Percentiles rank a stretch among this genome's conserved stretches.
phyloP scores from a whole-genome alignment of 1,139 yeast species.

The Scheffersomyces lignicola region DNA sequence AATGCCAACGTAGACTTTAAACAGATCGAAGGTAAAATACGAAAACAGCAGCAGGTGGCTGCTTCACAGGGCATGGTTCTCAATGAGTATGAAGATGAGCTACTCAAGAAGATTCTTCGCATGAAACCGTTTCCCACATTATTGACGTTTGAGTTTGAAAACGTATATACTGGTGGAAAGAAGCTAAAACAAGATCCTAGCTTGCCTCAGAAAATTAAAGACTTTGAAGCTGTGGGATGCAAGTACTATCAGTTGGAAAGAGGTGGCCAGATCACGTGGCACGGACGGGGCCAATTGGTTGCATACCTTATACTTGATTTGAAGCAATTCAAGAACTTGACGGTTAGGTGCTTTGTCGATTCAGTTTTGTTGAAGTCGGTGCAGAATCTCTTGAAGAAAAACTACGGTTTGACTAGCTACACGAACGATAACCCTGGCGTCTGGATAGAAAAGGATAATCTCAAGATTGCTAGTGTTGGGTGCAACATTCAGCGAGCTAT shows the following conservation, averaged over 20 bases:
- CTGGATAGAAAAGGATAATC: conserved; percentile 58
- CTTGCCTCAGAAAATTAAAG: conserved; percentile 30
- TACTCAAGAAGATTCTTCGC: conserved; percentile 43
- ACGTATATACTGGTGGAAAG: conserved; percentile 88
- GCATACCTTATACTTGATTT: conserved; percentile 82
- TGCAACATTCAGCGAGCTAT: conserved; percentile 81
- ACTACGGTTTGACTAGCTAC: conserved; percentile 42
- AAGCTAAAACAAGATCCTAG: conserved; percentile 58
- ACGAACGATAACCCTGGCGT: conserved; percentile 81
- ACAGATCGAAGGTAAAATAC: conserved; percentile 50
- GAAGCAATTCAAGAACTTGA: conserved; percentile 54
- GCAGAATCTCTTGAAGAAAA: conserved; percentile 49
- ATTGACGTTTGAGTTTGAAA: conserved; percentile 77
- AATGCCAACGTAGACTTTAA: conserved; percentile 65
- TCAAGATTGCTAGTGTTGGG: conserved; percentile 88
- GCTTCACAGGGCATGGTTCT: conserved; percentile 39
- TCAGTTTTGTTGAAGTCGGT: conserved; percentile 66
- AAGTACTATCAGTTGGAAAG: conserved; percentile 71
- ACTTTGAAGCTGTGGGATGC: conserved; percentile 42
- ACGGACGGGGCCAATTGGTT: conserved; percentile 93
- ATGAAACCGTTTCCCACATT: conserved; percentile 65
- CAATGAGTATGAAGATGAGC: conserved; percentile 46
- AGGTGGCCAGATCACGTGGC: conserved; percentile 98
- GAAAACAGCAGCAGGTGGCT: conserved; percentile 36
- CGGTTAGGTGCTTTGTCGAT: conserved; percentile 74